Base-by-base conservation (phyloP, 345 rosid genomes). In the Carallia pectinifolia region DNA sequence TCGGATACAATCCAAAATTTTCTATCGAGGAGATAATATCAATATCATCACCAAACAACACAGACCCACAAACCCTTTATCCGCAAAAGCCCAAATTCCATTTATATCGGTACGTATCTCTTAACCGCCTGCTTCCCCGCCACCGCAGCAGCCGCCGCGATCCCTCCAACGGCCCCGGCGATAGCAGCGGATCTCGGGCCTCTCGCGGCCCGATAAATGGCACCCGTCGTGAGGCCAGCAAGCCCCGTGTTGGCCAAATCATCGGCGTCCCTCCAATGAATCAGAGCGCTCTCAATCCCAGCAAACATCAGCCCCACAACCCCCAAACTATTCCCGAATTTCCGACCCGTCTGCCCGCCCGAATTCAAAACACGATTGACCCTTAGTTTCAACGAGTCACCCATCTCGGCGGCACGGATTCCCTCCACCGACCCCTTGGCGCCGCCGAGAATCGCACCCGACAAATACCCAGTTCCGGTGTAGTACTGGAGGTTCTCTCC, bases 181-280 rank as follows among this genome's bases (percentile, higher is more conserved):
- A 84, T 70, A 18, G 85, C 86, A 48, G 87, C 92, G 0, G 88
- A 84, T 27, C 87, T 67, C 2, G 82, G 72, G 1, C 92, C 90
- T 27, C 72, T 70, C 0, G 88, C 87, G 1, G 90, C 88, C 58
- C 85, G 69, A 68, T 82, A 84, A 58, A 88, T 13, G 2, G 83
- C 85, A 40, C 92, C 88, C 0, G 88, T 86, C 1, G 77, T 84
- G 5, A 84, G 72, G 29, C 90, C 86, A 16, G 88, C 84, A n/a
- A 77, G 66, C 4, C 71, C 86, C 1, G 82, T 80, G 27, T 71
- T 86, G 61, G 73, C 72, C 70, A 79, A n/a, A 68, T 83, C 88
- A 70, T 87, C 92, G 47, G 77, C 67, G 0, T 83, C 90, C 50
- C 84, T 84, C 75, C 63, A 70, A 53, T 75, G 39, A 55, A 74